Percentiles rank a stretch among this genome's conserved stretches.
Conservation (phyloP, 805 yeast genomes). For the Kuraishia piskuri region DNA sequence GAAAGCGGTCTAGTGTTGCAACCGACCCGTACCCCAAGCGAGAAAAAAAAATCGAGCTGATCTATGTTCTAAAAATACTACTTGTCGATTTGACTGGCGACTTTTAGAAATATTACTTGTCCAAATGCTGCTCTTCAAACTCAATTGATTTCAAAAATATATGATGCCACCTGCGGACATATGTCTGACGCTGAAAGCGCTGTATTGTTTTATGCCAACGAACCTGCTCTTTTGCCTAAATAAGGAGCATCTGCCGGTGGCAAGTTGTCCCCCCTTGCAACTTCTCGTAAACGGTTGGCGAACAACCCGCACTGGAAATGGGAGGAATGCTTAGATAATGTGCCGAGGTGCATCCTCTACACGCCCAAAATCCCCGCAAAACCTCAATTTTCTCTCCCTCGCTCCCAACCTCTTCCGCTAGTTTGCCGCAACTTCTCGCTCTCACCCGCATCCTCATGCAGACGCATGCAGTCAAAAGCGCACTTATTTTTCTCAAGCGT, state of each 20-base stretch:
- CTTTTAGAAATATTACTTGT: no score
- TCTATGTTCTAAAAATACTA: no score
- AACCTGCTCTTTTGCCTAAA: background rate
- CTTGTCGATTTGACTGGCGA: background rate
- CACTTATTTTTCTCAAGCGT: background rate
- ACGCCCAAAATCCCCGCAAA: background rate
- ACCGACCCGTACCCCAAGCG: background rate
- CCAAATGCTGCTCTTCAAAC: no score
- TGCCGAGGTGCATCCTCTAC: background rate
- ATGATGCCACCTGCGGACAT: background rate
- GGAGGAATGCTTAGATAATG: background rate
- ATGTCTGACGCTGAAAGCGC: background rate
- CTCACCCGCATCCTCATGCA: background rate
- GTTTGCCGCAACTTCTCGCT: background rate
- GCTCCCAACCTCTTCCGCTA: background rate
- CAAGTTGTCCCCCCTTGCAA: background rate
- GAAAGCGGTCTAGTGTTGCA: background rate
- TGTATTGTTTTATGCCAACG: background rate
- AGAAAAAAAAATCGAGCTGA: no score
- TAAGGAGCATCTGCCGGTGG: background rate
- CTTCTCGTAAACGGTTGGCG: background rate
- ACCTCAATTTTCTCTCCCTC: background rate
- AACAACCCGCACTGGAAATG: background rate
- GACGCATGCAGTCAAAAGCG: background rate
- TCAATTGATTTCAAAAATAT: no score